Evolutionary conservation across 1,284 basidiomycete genomes (phyloP).

Genomic region (Cryptococcus depauperatus): DNA sequence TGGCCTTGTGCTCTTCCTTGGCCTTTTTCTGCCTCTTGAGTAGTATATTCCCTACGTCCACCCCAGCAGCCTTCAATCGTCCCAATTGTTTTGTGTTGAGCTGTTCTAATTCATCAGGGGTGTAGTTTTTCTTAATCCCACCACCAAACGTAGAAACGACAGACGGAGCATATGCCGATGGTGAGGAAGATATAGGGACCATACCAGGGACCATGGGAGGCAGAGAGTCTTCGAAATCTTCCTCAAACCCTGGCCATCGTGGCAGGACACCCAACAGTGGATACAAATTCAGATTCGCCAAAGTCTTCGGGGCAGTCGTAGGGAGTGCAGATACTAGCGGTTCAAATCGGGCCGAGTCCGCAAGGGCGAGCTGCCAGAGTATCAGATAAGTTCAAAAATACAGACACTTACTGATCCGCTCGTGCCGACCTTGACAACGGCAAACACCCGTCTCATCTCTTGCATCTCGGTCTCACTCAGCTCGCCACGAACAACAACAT

Average conservation of each 20-base stretch:
- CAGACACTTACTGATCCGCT: conserved; percentile 19
- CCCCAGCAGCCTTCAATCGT: conserved; percentile 36
- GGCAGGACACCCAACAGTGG: conserved; percentile 36
- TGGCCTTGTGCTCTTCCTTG: conserved; percentile 8
- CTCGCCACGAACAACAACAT: conserved; percentile 3
- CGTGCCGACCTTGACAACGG: conserved; percentile 11
- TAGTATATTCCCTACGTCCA: conserved; percentile 30
- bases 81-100: conserved; percentile 34
- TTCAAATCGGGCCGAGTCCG: not conserved
- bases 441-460: conserved; percentile 9
- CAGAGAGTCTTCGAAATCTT: conserved; percentile 32
- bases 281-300: conserved; percentile 31
- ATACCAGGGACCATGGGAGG: not conserved
- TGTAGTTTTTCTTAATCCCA: conserved; percentile 8
- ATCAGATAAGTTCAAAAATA: conserved; percentile 2
- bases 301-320: conserved; percentile 6
- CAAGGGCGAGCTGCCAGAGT: not conserved
- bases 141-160: conserved; percentile 10
- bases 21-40: conserved; percentile 18
- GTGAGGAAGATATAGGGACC: not conserved
- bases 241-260: conserved; percentile 42
- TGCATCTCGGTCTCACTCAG: conserved; percentile 12
- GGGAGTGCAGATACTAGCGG: conserved; percentile 4
- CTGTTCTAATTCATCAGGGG: conserved; percentile 20
- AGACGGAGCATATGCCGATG: conserved; percentile 4